A percentile compares a stretch with the other conserved stretches of the same genome.
Evolutionary conservation across 2,329 filamentous ascomycete species (phyloP).

Genomic region (Alternaria tenuissima): DNA sequence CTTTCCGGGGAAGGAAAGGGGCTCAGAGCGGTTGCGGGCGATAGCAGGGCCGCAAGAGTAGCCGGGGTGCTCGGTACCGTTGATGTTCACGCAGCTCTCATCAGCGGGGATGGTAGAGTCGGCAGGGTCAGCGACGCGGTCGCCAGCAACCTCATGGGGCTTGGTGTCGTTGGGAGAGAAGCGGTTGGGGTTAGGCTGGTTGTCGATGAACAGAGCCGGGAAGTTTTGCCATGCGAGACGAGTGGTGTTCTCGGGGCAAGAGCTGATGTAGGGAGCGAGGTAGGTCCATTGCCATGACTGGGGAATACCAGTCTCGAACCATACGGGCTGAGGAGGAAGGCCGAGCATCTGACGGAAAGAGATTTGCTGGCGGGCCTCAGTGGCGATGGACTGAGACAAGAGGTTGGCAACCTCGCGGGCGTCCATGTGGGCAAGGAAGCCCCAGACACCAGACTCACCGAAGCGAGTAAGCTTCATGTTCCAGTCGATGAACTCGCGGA

Average conservation of each 20-base stretch:
- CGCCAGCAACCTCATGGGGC: constrained; percentile 70
- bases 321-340: constrained; percentile 81
- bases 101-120: constrained; percentile 56
- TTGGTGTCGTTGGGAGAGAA: constrained; percentile 68
- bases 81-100: constrained; percentile 67
- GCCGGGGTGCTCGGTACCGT: constrained; percentile 60
- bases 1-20: constrained; percentile 77
- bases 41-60: constrained; percentile 71
- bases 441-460: constrained; percentile 81
- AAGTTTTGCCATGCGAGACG: constrained; percentile 87
- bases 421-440: constrained; percentile 80
- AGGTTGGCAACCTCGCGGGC: constrained; percentile 77
- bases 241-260: constrained; percentile 76
- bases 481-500: constrained; percentile 83
- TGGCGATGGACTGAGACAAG: constrained; percentile 77
- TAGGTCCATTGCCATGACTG: constrained; percentile 88
- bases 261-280: constrained; percentile 80
- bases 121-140: constrained; percentile 64
- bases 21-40: constrained; percentile 71
- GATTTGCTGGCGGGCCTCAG: constrained; percentile 83
- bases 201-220: constrained; percentile 73
- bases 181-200: constrained; percentile 78
- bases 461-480: constrained; percentile 84
- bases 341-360: constrained; percentile 85
- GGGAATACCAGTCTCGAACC: constrained; percentile 81